A percentile compares a stretch with the other conserved stretches of the same genome.
phyloP scores from a whole-genome alignment of 1,284 basidiomycete species.

The Tremellales sp. region DNA sequence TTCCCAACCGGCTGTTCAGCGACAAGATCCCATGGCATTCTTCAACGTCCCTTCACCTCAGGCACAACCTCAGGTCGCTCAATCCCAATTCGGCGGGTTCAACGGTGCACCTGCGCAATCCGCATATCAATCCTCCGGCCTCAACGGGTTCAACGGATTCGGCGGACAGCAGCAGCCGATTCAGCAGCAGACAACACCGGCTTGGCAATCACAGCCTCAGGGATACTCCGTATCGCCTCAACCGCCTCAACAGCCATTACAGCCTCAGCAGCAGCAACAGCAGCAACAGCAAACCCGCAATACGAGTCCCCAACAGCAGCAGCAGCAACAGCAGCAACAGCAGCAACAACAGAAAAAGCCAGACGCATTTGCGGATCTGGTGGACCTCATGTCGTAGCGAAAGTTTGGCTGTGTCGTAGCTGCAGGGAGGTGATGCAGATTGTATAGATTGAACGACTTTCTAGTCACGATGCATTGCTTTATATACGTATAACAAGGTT shows the following conservation, averaged over 20 bases:
- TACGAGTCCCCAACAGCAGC: slow-evolving; percentile 5
- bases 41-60: slow-evolving; percentile 30
- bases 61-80: slow-evolving; percentile 8
- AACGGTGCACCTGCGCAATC: not conserved
- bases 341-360: slow-evolving; percentile 31
- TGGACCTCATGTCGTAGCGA: slow-evolving; percentile 40
- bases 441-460: not conserved
- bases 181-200: slow-evolving; percentile 2
- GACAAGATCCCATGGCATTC: slow-evolving; percentile 46
- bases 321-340: slow-evolving; percentile 12
- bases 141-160: not conserved
- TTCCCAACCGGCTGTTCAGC: slow-evolving; percentile 3
- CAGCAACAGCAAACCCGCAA: slow-evolving; percentile 2
- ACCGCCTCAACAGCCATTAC: slow-evolving; percentile 12
- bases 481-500: not conserved
- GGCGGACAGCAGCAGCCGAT: not conserved
- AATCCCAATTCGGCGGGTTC: not conserved
- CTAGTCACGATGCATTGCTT: not conserved
- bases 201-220: slow-evolving; percentile 10
- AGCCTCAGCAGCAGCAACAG: slow-evolving; percentile 3
- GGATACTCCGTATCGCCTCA: slow-evolving; percentile 26
- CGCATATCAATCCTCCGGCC: slow-evolving; percentile 3
- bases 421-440: not conserved
- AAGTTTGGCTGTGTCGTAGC: not conserved
- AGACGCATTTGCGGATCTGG: slow-evolving; percentile 49